Evolutionary conservation across 495 filamentous ascomycete genomes (phyloP).

Genomic region (Hypoxylon rickii): DNA sequence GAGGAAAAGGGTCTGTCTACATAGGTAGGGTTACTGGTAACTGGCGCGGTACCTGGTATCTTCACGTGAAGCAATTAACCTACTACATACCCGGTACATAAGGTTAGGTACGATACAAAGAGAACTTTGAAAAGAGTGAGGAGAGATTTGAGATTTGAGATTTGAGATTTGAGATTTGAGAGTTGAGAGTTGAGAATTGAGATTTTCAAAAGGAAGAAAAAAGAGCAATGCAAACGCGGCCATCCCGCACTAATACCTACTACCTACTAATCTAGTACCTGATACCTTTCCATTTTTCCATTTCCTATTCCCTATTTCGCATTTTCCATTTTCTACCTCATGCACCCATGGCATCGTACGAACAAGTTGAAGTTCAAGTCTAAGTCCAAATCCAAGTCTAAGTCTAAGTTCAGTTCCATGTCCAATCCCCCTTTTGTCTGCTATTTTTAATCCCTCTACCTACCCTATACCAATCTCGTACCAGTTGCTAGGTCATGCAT

Average conservation of each 20-base stretch:
- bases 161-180: neutral
- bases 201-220: constrained; percentile 1
- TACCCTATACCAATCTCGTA: too few species aligned
- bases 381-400: too few species aligned
- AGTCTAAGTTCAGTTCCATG: constrained; percentile 14
- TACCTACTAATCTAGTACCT: neutral
- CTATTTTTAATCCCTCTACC: constrained; percentile 20
- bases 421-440: constrained; percentile 31
- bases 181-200: neutral
- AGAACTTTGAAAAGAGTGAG: neutral
- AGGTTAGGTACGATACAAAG: neutral
- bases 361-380: constrained; percentile 16
- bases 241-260: neutral
- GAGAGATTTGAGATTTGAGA: neutral
- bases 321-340: constrained; percentile 25
- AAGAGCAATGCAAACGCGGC: constrained; percentile 21
- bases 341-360: constrained; percentile 26
- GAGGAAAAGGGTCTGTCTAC: too few species aligned
- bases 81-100: neutral
- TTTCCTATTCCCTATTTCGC: too few species aligned
- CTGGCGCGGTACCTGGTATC: neutral
- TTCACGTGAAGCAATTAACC: constrained; percentile 1
- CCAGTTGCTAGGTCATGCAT: too few species aligned
- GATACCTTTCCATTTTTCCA: too few species aligned
- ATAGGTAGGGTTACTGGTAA: neutral